phyloP scores from a whole-genome alignment of 352 stramenopile genomes.

The Globisporangium barbulae region DNA sequence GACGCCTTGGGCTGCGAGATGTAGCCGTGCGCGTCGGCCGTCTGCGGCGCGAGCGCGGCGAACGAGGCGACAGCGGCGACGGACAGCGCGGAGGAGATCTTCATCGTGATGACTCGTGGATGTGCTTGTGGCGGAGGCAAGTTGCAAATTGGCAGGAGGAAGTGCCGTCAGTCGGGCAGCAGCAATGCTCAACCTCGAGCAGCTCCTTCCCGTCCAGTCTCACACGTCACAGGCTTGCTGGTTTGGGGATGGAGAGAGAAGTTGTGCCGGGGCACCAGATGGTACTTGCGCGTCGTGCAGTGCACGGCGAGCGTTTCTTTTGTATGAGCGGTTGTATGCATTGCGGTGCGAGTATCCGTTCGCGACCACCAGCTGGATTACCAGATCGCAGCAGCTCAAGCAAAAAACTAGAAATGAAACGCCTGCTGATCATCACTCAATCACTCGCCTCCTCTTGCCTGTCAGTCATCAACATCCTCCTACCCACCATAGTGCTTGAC shows the following conservation, averaged over 20 bases:
- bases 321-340: background rate
- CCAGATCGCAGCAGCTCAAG: background rate
- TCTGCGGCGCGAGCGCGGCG: background rate
- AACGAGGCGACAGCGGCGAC: background rate
- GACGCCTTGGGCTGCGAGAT: constrained; percentile 21
- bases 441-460: background rate
- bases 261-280: background rate
- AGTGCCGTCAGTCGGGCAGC: too few relatives aligned
- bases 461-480: too few relatives aligned
- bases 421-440: background rate
- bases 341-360: background rate
- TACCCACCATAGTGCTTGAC: too few relatives aligned
- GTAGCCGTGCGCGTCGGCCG: constrained; percentile 25
- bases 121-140: background rate
- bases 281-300: background rate
- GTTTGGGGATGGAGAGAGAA: background rate
- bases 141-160: background rate
- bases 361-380: background rate
- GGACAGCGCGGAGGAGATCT: background rate
- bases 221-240: background rate
- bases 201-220: background rate
- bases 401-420: background rate
- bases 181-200: background rate
- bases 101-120: background rate
- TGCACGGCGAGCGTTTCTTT: background rate